Percentiles rank a stretch among this genome's conserved stretches.
Evolutionary conservation across 192 early-diverging fungal genomes (phyloP).

Genomic region (Podila horticola): DNA sequence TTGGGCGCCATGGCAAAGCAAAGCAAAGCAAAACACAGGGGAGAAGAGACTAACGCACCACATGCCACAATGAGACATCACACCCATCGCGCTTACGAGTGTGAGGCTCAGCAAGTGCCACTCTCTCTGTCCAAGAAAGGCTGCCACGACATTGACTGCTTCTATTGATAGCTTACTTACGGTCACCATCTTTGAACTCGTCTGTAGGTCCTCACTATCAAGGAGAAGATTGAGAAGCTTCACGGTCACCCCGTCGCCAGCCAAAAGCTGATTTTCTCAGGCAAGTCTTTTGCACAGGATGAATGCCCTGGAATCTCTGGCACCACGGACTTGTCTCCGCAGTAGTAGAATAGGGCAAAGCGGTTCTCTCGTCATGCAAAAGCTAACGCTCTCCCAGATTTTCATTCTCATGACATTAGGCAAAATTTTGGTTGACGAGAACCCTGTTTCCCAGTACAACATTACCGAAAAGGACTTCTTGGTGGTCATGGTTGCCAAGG

Average conservation of each 20-base stretch:
- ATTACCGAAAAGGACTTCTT: slow-evolving; percentile 94
- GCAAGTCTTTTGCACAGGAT: slow-evolving; percentile 42
- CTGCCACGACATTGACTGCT: background rate
- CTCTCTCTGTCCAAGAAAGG: too few species aligned
- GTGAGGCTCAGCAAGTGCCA: too few species aligned
- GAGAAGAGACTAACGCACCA: background rate
- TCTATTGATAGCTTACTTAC: slow-evolving; percentile 1
- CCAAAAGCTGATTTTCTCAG: slow-evolving; percentile 93
- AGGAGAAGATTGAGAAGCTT: slow-evolving; percentile 76
- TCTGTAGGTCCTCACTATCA: slow-evolving; percentile 77
- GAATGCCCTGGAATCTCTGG: background rate
- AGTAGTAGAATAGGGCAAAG: background rate
- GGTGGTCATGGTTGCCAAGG: slow-evolving; percentile 95
- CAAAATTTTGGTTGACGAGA: slow-evolving; percentile 87
- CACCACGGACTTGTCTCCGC: too few species aligned
- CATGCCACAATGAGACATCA: background rate
- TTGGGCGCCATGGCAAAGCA: background rate
- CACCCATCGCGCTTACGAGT: too few species aligned
- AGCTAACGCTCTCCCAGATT: background rate
- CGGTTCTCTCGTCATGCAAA: background rate
- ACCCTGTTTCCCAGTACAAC: slow-evolving; percentile 77
- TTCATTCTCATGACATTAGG: slow-evolving; percentile 58
- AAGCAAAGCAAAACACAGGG: background rate
- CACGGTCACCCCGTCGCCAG: slow-evolving; percentile 75
- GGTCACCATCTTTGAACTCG: background rate